Percentiles rank a stretch among this genome's conserved stretches.
Evolutionary conservation across 306 rosid species (phyloP).

Genomic region (Herpetospermum pedunculosum): DNA sequence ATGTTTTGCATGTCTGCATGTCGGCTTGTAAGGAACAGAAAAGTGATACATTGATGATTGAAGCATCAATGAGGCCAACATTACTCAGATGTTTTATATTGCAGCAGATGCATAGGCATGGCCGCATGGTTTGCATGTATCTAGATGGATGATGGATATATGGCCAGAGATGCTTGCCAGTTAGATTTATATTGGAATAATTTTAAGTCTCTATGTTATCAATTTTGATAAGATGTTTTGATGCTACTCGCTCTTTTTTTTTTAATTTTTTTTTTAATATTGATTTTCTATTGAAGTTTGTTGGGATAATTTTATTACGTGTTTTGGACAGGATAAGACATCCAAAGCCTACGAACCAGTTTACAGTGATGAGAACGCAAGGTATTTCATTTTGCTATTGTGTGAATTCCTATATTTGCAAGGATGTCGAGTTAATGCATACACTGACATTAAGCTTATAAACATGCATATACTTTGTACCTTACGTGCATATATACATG

Average conservation of each 20-base stretch:
- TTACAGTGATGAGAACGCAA: conserved; percentile 38
- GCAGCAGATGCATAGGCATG: neutral
- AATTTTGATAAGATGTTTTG: neutral
- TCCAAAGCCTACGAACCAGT: conserved; percentile 29
- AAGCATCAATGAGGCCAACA: neutral
- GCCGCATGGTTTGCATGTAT: neutral
- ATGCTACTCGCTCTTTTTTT: no score
- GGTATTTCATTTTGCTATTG: conserved; percentile 18
- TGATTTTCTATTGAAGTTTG: neutral
- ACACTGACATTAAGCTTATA: neutral
- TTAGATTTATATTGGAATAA: neutral
- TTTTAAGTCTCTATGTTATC: neutral
- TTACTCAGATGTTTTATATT: neutral
- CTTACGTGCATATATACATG: neutral
- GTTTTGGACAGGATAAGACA: conserved; percentile 26
- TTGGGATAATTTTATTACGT: neutral
- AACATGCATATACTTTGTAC: neutral
- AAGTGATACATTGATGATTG: neutral
- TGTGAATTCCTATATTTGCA: neutral
- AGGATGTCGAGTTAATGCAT: neutral
- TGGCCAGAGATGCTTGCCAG: neutral
- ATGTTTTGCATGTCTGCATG: neutral
- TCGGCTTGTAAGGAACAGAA: neutral
- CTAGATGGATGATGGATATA: neutral
- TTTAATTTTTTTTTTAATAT: neutral